Evolutionary conservation across 108 stramenopile species (phyloP).

Genomic region (Nitzschia sp.): DNA sequence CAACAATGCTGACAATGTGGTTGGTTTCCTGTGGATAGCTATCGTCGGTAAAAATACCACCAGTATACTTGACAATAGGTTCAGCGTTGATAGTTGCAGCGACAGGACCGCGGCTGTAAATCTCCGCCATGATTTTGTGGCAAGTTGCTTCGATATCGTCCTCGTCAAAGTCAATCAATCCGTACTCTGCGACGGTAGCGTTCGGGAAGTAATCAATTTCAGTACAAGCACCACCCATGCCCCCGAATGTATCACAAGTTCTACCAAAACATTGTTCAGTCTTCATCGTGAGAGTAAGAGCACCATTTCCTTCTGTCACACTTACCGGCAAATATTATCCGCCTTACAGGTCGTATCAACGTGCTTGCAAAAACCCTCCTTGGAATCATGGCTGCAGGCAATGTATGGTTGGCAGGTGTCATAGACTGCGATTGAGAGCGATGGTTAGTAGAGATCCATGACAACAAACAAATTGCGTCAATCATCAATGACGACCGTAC

Average conservation of each 20-base stretch:
- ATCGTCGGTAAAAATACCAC: slow-evolving; percentile 76
- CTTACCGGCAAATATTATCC: slow-evolving; percentile 76
- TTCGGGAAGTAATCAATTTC: slow-evolving; percentile 89
- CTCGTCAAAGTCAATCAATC: slow-evolving; percentile 65
- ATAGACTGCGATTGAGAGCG: too few species aligned
- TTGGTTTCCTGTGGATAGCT: slow-evolving; percentile 57
- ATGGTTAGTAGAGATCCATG: too few species aligned
- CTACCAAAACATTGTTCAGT: too few species aligned
- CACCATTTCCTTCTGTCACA: too few species aligned
- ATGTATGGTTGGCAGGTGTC: slow-evolving; percentile 64
- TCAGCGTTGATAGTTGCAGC: slow-evolving; percentile 76
- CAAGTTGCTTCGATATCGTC: slow-evolving; percentile 45
- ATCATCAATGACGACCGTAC: too few species aligned
- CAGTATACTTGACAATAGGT: slow-evolving; percentile 73
- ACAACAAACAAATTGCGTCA: too few species aligned
- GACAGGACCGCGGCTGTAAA: slow-evolving; percentile 79
- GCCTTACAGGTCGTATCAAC: slow-evolving; percentile 77
- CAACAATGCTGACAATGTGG: slow-evolving; percentile 91
- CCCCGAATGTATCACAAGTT: slow-evolving; percentile 78
- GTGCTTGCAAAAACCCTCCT: slow-evolving; percentile 84
- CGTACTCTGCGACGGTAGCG: slow-evolving; percentile 91
- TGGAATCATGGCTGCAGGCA: slow-evolving; percentile 72
- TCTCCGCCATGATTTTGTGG: slow-evolving; percentile 90
- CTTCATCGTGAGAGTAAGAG: too few species aligned
- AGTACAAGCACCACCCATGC: slow-evolving; percentile 77